Percentiles rank a stretch among this genome's conserved stretches.
Conservation (phyloP, 2,329 filamentous ascomycete genomes). For the Phialocephala subalpina region DNA sequence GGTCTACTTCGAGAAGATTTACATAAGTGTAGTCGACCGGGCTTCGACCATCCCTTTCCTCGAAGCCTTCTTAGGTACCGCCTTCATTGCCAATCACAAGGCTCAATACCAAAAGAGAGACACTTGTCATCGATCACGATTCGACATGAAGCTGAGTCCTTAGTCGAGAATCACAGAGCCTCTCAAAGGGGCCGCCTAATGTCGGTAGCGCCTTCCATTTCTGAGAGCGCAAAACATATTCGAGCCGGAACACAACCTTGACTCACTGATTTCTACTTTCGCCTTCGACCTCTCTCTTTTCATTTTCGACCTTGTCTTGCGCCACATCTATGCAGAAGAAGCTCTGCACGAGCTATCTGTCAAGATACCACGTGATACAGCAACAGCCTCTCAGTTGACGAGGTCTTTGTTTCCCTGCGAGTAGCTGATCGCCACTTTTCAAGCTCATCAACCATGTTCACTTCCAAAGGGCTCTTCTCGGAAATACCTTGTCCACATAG, state of each 20-base stretch:
- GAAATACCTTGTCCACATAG: slow-evolving; percentile 41
- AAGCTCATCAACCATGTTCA: slow-evolving; percentile 40
- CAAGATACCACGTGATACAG: neutral
- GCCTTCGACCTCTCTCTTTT: neutral
- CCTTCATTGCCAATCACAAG: neutral
- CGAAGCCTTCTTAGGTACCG: neutral
- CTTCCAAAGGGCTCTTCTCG: slow-evolving; percentile 43
- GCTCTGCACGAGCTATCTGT: neutral
- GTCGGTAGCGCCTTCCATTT: no score
- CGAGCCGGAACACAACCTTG: neutral
- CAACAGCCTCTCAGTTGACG: neutral
- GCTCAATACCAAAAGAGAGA: neutral
- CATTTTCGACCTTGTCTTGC: neutral
- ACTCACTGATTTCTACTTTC: neutral
- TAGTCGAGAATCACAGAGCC: neutral
- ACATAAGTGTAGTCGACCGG: neutral
- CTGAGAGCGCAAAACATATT: neutral
- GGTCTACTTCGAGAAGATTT: neutral
- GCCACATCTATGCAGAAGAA: neutral
- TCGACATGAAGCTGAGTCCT: neutral
- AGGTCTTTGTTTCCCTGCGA: no score
- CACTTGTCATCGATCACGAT: neutral
- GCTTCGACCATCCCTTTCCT: neutral
- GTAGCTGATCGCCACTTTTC: no score
- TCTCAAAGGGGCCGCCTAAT: neutral